Base-by-base conservation (phyloP, 768 basidiomycete species). In the Cyclocybe cylindracea region DNA sequence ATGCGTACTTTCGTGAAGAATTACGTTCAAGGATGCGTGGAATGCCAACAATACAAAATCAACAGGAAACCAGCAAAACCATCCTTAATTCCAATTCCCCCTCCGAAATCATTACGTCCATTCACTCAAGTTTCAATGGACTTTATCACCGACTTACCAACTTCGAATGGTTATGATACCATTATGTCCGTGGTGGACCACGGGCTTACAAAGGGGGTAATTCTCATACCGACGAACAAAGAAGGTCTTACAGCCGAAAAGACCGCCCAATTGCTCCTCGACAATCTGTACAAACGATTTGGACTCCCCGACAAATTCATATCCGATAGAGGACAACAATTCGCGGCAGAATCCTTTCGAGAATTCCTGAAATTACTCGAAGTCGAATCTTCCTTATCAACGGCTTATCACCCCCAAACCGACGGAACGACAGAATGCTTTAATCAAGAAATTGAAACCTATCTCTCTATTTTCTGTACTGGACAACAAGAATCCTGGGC, bases 391-490 rank as follows among this genome's bases (percentile, higher is more conserved):
- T 48, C 48, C 34, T n/a, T 53, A 10, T 38, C 54, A 0, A 61
- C 51, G 2, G 49, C 60, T 4, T 61, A 49, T 35, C 44, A 54
- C 18, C 57, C 51, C 1, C 42, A 61, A 43, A 59, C 53, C 0
- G 53, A 61, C 48, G 56, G 63, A 50, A 51, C 56, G 0, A 61
- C 59, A 4, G 52, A 65, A 56, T 32, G 36, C 9, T 55, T 55
- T 8, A 65, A 66, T 14, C 64, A 63, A 50, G 59, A 63, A 61
- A 56, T 66, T 0, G 50, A 61, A 56, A 44, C 49, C 2, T 66
- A 61, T 14, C 44, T 61, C 0, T 34, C 53, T 0, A 57, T 61
- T 8, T 60, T 42, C 35, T 58, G 58, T 24, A 18, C 50, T 1
- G 10, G 16, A 0, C 39, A 58, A 34, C 64, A 54, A 9, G 42